Conservation (phyloP, 23 red algal genomes). For the Cyanidioschyzon merolae region DNA sequence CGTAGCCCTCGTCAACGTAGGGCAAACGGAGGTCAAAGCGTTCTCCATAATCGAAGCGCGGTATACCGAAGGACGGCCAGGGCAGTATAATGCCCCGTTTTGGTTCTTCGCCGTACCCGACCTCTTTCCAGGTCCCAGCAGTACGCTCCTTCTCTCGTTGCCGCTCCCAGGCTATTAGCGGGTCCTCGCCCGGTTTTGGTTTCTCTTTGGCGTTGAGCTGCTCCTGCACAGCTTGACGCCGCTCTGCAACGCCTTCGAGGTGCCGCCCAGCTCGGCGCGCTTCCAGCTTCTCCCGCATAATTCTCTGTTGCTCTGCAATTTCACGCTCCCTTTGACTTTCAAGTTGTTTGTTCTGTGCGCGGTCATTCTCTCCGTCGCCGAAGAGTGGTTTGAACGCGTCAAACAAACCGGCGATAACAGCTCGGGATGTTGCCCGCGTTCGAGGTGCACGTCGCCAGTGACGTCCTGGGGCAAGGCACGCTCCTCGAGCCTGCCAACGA, state of each 20-base stretch:
- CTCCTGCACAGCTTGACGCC: not conserved
- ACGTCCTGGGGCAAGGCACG: too few relatives aligned
- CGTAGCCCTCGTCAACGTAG: conserved; percentile 61
- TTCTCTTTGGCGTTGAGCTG: conserved; percentile 27
- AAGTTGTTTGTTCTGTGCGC: too few relatives aligned
- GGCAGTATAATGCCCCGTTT: conserved; percentile 64
- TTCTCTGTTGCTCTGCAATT: not conserved
- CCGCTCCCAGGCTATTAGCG: conserved; percentile 46
- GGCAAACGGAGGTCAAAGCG: conserved; percentile 70
- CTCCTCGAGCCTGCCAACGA: too few relatives aligned
- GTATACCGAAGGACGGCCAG: conserved; percentile 66
- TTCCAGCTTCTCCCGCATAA: conserved; percentile 2
- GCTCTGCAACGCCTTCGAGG: conserved; percentile 9
- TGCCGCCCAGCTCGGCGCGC: conserved; percentile 4
- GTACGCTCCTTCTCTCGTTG: conserved; percentile 43
- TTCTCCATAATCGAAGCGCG: conserved; percentile 61
- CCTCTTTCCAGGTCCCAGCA: conserved; percentile 42
- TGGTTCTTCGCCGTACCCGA: conserved; percentile 45
- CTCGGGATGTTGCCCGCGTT: too few relatives aligned
- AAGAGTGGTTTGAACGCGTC: too few relatives aligned
- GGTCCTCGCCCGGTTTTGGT: conserved; percentile 55
- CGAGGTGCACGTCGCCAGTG: too few relatives aligned
- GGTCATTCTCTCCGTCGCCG: too few relatives aligned
- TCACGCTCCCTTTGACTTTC: not conserved
- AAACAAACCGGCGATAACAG: too few relatives aligned